These are phyloP conservation scores for Lactarius hengduanensis DNA, from an alignment of 768 basidiomycete genomes.

Conservation along the genomic window DNA sequence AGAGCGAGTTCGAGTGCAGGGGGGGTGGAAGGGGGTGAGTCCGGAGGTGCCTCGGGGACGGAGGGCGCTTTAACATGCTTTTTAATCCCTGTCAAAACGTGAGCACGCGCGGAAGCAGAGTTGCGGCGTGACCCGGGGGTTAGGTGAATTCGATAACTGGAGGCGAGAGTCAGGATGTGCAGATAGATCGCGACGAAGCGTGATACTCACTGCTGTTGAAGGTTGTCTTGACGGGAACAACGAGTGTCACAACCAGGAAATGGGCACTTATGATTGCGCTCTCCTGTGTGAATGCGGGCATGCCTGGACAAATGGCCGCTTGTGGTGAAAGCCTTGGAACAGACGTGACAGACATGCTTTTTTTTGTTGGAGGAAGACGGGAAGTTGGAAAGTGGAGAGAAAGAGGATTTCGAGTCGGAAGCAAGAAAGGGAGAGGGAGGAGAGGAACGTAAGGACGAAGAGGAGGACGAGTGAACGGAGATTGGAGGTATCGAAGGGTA, in stretches of 20 bases:
- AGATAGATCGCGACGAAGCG: background rate
- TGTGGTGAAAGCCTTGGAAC: conserved; percentile 80
- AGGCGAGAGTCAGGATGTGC: background rate
- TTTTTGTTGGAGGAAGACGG: conserved; percentile 29
- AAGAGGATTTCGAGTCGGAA: background rate
- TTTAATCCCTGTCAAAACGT: conserved; percentile 19
- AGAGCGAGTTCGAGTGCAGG: conserved; percentile 32
- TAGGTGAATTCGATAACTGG: conserved; percentile 76
- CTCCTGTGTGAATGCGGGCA: conserved; percentile 87
- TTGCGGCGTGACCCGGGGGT: conserved; percentile 75
- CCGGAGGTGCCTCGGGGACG: conserved; percentile 24
- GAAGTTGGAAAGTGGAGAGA: conserved; percentile 1
- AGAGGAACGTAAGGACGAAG: conserved; percentile 6
- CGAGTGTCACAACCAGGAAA: conserved; percentile 94
- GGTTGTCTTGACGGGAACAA: conserved; percentile 87
- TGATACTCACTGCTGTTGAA: conserved; percentile 57
- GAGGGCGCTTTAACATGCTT: conserved; percentile 26
- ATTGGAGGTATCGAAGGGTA: conserved; percentile 19
- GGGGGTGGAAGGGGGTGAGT: conserved; percentile 31
- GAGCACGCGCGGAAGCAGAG: conserved; percentile 48
- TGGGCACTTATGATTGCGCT: conserved; percentile 89
- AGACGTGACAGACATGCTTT: conserved; percentile 64
- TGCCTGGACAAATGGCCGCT: conserved; percentile 88
- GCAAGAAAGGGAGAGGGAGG: conserved; percentile 9
- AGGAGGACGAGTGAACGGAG: conserved; percentile 13